phyloP scores from a whole-genome alignment of 1,284 basidiomycete genomes.

The Trametes versicolor region DNA sequence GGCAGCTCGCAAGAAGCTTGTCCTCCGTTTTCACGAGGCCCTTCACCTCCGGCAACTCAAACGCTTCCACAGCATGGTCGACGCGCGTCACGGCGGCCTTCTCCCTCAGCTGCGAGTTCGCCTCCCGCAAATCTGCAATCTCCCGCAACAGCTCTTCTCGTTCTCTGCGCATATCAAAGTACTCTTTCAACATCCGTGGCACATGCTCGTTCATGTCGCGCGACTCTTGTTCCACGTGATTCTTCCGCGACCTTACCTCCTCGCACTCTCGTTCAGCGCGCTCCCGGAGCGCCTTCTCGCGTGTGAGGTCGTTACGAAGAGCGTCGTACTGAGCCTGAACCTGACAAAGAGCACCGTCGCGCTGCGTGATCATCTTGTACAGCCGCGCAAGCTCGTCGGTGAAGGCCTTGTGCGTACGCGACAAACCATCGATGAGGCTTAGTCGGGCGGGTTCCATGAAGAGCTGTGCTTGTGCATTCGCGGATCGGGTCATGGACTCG shows the following conservation, averaged over 20 bases:
- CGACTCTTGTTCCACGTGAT: constrained; percentile 9
- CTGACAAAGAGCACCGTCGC: neutral
- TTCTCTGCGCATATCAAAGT: constrained; percentile 17
- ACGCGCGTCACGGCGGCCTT: constrained; percentile 5
- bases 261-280: constrained; percentile 4
- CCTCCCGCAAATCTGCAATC: constrained; percentile 18
- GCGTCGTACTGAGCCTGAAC: constrained; percentile 5
- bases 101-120: constrained; percentile 24
- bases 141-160: constrained; percentile 16
- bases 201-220: constrained; percentile 19
- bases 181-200: constrained; percentile 23
- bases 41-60: neutral
- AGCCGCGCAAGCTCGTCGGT: constrained; percentile 9
- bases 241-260: constrained; percentile 7
- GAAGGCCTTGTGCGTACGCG: constrained; percentile 9
- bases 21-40: neutral
- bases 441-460: constrained; percentile 19
- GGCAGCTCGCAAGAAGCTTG: neutral
- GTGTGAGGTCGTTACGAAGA: neutral
- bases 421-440: constrained; percentile 12
- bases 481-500: neutral
- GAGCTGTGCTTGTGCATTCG: neutral
- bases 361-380: constrained; percentile 4
- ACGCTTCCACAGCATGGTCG: neutral
- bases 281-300: constrained; percentile 4